Evolutionary conservation across 768 basidiomycete species (phyloP).

Genomic region (Leccinum rimulosum): DNA sequence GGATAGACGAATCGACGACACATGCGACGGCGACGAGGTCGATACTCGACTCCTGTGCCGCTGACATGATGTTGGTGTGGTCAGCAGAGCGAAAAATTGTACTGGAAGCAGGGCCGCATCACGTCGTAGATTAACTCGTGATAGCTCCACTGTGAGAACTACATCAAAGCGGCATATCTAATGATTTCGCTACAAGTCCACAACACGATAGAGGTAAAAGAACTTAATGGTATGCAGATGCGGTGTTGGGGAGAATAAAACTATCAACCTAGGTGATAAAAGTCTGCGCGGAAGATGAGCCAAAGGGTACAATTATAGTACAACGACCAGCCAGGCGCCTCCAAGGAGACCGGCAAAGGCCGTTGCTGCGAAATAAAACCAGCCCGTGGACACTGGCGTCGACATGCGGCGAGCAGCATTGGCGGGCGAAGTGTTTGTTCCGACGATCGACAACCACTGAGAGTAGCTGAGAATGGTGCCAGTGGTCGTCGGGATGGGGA

Average conservation of each 20-base stretch:
- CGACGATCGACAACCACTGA: conserved; percentile 30
- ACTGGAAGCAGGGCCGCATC: not conserved
- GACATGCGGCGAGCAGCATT: conserved; percentile 26
- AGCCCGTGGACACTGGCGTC: conserved; percentile 19
- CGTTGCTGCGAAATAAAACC: conserved; percentile 29
- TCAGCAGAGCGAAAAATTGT: not conserved
- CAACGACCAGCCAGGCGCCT: conserved; percentile 32
- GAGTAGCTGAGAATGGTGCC: conserved; percentile 30
- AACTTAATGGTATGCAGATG: conserved; percentile 17
- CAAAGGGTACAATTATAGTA: conserved; percentile 6
- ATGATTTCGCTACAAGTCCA: conserved; percentile 6
- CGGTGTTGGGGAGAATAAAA: conserved; percentile 7
- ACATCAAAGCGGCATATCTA: conserved; percentile 6
- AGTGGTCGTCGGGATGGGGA: conserved; percentile 26
- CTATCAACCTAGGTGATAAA: not conserved
- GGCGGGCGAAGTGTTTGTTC: conserved; percentile 29
- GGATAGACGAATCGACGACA: conserved; percentile 60
- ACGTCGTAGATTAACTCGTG: not conserved
- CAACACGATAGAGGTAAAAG: conserved; percentile 4
- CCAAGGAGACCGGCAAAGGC: conserved; percentile 24
- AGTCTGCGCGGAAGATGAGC: not conserved
- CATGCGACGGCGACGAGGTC: conserved; percentile 50
- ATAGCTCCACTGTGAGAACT: conserved; percentile 5
- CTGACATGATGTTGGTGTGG: conserved; percentile 23
- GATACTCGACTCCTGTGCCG: conserved; percentile 9